phyloP scores from a whole-genome alignment of 2,329 filamentous ascomycete genomes.

The Cercospora sp. region DNA sequence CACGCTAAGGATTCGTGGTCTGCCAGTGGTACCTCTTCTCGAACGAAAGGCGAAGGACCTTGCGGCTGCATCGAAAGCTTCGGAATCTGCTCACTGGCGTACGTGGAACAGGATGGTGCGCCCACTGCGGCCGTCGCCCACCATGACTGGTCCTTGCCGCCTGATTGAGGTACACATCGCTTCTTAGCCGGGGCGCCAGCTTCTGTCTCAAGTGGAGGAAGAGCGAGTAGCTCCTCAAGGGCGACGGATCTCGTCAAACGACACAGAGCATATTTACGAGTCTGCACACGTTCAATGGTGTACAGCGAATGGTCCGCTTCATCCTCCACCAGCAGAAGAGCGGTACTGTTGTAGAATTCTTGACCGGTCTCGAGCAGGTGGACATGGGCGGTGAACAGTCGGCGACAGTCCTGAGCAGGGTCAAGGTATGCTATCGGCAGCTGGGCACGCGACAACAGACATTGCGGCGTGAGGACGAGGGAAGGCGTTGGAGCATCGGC shows the following conservation, averaged over 20 bases:
- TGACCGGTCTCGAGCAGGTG: conserved; percentile 62
- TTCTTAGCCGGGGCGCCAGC: conserved; percentile 33
- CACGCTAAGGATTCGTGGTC: not conserved
- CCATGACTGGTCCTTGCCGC: conserved; percentile 27
- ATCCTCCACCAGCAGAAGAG: conserved; percentile 62
- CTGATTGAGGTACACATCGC: conserved; percentile 17
- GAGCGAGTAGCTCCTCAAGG: conserved; percentile 52
- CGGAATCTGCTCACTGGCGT: not conserved
- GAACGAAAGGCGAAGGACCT: not conserved
- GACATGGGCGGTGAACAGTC: conserved; percentile 62
- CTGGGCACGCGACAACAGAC: conserved; percentile 59
- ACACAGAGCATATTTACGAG: conserved; percentile 65
- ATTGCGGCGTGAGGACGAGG: conserved; percentile 34
- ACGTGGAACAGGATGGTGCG: not conserved
- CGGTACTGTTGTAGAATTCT: conserved; percentile 48
- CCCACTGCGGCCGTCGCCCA: conserved; percentile 29
- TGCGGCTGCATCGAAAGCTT: not conserved
- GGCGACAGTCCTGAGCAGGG: conserved; percentile 52
- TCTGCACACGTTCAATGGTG: conserved; percentile 65
- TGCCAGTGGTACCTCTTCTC: not conserved
- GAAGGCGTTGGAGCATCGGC: conserved; percentile 31
- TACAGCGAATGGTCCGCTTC: conserved; percentile 58
- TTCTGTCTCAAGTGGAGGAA: conserved; percentile 35
- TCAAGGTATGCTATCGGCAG: conserved; percentile 64
- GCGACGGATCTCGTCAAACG: conserved; percentile 68